phyloP scores from a whole-genome alignment of 2,329 filamentous ascomycete genomes.

The Cladosporium sp. region DNA sequence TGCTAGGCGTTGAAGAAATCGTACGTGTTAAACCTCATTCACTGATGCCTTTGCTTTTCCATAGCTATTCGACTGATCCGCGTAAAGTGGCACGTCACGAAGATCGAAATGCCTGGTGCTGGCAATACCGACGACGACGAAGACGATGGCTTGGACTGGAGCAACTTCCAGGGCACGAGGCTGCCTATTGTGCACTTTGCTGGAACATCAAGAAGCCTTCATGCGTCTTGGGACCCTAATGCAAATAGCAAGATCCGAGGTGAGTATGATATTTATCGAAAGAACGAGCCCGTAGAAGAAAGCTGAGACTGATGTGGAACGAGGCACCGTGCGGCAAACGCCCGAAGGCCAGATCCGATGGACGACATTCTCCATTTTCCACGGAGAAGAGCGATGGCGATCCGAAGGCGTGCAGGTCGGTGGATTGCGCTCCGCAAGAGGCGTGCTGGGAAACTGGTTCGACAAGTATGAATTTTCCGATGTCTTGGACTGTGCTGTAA shows the following conservation, averaged over 20 bases:
- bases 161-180: slow-evolving; percentile 25
- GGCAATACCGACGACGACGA: slow-evolving; percentile 42
- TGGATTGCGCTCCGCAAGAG: slow-evolving; percentile 59
- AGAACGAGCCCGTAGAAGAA: background rate
- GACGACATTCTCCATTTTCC: slow-evolving; percentile 64
- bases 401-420: slow-evolving; percentile 73
- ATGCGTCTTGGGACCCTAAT: slow-evolving; percentile 64
- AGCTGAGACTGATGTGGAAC: slow-evolving; percentile 15
- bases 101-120: slow-evolving; percentile 55
- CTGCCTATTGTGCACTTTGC: slow-evolving; percentile 65
- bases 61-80: slow-evolving; percentile 63
- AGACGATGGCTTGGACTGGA: slow-evolving; percentile 25
- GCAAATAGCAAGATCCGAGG: slow-evolving; percentile 63
- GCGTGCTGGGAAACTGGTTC: slow-evolving; percentile 73
- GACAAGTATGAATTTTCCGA: slow-evolving; percentile 54
- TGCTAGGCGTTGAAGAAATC: slow-evolving; percentile 27
- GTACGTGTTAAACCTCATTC: slow-evolving; percentile 23
- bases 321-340: slow-evolving; percentile 61
- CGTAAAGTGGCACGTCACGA: slow-evolving; percentile 60
- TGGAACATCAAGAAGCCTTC: slow-evolving; percentile 58
- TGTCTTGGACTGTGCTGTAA: background rate
- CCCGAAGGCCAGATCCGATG: slow-evolving; percentile 68
- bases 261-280: slow-evolving; percentile 32
- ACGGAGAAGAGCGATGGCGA: slow-evolving; percentile 66
- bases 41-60: slow-evolving; percentile 12